These are phyloP conservation scores for Penicillium frequentans DNA, from an alignment of 2,329 filamentous ascomycete genomes.

Conservation along the genomic window DNA sequence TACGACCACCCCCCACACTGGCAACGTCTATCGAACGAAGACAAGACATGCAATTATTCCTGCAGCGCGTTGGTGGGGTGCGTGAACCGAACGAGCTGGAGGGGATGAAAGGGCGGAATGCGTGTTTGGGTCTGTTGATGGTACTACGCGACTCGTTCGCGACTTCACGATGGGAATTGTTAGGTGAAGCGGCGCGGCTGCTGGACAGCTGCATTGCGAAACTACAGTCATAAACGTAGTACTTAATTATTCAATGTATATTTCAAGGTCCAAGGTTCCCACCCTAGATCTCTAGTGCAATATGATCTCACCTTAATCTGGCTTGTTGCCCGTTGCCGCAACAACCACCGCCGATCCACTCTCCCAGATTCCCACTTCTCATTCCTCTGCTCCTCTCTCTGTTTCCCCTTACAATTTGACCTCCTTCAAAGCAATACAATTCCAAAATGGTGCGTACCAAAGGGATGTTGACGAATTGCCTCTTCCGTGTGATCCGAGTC, in stretches of 20 bases:
- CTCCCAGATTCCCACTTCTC: conserved; percentile 6
- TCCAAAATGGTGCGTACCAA: conserved; percentile 13
- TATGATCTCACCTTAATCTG: background rate
- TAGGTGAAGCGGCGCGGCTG: conserved; percentile 81
- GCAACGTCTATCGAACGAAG: conserved; percentile 65
- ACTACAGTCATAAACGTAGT: conserved; percentile 34
- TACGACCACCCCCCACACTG: conserved; percentile 54
- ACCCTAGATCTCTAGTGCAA: background rate
- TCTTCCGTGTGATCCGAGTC: conserved; percentile 1
- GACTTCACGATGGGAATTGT: conserved; percentile 83
- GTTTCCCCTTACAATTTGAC: background rate
- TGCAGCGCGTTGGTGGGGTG: conserved; percentile 70
- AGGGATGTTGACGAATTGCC: conserved; percentile 15
- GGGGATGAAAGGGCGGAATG: conserved; percentile 72
- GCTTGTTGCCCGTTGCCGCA: conserved; percentile 17
- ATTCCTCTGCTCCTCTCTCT: background rate
- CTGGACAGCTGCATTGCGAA: conserved; percentile 77
- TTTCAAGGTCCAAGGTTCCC: background rate
- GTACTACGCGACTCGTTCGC: conserved; percentile 79
- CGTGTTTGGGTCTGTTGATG: conserved; percentile 76
- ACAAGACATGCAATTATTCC: conserved; percentile 75
- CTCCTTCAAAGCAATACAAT: background rate
- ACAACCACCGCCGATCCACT: conserved; percentile 22
- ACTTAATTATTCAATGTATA: background rate
- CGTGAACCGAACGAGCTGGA: conserved; percentile 75